Evolutionary conservation across 106 monocot genomes (phyloP), one percentile per base, ranked within the genome.

Genomic region (Narthecium ossifragum): DNA sequence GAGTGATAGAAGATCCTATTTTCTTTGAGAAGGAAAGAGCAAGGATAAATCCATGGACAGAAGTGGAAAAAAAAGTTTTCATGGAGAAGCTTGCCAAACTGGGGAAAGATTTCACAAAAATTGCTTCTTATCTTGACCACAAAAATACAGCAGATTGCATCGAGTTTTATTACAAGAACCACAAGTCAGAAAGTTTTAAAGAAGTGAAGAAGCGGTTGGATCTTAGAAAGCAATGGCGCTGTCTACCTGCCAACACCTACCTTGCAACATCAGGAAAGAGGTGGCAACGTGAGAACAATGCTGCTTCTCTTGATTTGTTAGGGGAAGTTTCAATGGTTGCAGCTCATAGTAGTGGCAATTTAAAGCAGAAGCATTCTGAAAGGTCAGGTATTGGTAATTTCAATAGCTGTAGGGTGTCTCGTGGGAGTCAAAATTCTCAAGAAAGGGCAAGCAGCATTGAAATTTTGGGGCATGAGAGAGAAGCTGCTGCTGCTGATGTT

Each of bases 141-240:
- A 98, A 98, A 46, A 87, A 80, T 17, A 87, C 81, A 30, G 90
- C 96, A 46, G 96, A 98, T 40, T 98, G 96, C 59, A 60, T 98
- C 12, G 91, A 98, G 53, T 98, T 98, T 40, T 98, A 98, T 57
- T 98, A 91, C 68, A 98, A 84, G 70, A 80, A 84, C 59, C 90
- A 81, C 51, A 90, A 84, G 53, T 87, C 81, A 1, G 84, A 90
- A 48, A 77, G 73, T 66, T 98, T 98, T 68, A 52, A 48, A 36
- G 73, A 80, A 52, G 96, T 81, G 20, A 90, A 67, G 69, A 84
- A 82, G 61, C 78, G 51, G 7, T 33, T 84, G 53, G 71, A 64
- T 46, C 53, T 55, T 25, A 63, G 62, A 62, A 90, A 86, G 63
- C 73, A 78, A 29, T 45, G 34, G 25, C 79, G 73, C 34, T 51